Evolutionary conservation across 345 rosid genomes (phyloP), one percentile per base, ranked within the genome.

Genomic region (Carallia pectinifolia): DNA sequence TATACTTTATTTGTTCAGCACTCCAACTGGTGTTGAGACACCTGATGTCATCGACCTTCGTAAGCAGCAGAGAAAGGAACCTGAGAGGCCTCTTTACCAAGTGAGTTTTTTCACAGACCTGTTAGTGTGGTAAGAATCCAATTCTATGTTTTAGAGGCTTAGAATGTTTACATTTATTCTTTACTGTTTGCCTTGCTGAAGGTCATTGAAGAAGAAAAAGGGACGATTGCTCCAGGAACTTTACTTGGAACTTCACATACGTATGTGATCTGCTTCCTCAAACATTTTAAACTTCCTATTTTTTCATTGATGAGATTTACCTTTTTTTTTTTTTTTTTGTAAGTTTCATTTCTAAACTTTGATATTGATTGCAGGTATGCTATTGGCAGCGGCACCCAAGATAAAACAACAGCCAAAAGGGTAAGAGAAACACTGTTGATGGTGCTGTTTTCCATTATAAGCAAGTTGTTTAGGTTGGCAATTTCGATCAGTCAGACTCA

Each of bases 11-110:
- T 50, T 71, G 44, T 69, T 53, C 81, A 95, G 99, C 81, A 92
- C 99, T 38, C 99, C 98, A 16, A 95, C 99, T 81, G 99, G 99
- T 19, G 97, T 95, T 8, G 99, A 96, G 84, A 96, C 99, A 60
- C 99, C 98, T 4, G 98, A 96, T 81, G 99, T 92, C n/a, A 95
- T 95, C 52, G 99, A 96, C 65, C 98, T 96, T 55, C 93, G 99
- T 67, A 96, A 96, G 80, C 98, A 90, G 81, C 99, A 96, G 81
- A 88, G 97, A 76, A 96, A 96, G 88, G 99, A 96, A 70, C 90
- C 97, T 17, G 98, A 92, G 66, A 90, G 88, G 81, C 85, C 98
- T 79, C 90, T 90, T 61, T 90, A 92, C 74, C 95, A 91, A 75
- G 99, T 96, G 75, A 72, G 87, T 85, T 39, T 39, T 72, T 56